A percentile compares a stretch with the other conserved stretches of the same genome.
phyloP scores from a whole-genome alignment of 2,329 filamentous ascomycete species.

The Fusarium papillatum region DNA sequence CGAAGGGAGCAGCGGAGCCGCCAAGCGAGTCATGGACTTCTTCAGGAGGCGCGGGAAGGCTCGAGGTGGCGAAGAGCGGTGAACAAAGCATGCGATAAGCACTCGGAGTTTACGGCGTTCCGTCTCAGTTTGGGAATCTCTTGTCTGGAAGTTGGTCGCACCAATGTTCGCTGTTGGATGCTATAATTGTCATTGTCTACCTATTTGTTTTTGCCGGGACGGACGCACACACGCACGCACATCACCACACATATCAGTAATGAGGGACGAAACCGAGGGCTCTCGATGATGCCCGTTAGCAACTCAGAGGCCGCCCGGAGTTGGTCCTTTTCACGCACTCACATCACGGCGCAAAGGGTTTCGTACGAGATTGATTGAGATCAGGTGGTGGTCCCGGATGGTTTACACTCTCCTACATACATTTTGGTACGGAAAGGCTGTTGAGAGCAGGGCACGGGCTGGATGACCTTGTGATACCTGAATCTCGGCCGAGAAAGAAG shows the following conservation, averaged over 20 bases:
- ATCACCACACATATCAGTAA: conserved; percentile 42
- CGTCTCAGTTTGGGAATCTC: conserved; percentile 40
- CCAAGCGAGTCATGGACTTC: conserved; percentile 97
- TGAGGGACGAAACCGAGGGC: conserved; percentile 42
- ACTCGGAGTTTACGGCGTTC: conserved; percentile 42
- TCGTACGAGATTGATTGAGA: conserved; percentile 41
- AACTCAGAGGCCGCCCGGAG: conserved; percentile 33
- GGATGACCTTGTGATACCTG: conserved; percentile 33
- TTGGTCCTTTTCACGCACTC: conserved; percentile 34
- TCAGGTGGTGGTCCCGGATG: conserved; percentile 40
- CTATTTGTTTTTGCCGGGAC: conserved; percentile 40
- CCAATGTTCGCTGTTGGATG: conserved; percentile 44
- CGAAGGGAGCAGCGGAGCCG: conserved; percentile 87
- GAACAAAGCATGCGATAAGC: conserved; percentile 35
- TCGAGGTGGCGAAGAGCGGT: conserved; percentile 71
- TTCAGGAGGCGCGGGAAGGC: conserved; percentile 90
- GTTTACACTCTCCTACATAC: conserved; percentile 43
- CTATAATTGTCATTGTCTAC: conserved; percentile 41
- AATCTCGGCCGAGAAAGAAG: conserved; percentile 28
- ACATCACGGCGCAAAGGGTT: conserved; percentile 43
- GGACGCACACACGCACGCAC: conserved; percentile 14
- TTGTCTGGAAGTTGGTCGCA: conserved; percentile 37
- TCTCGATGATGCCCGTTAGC: conserved; percentile 38
- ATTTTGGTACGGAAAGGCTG: conserved; percentile 41
- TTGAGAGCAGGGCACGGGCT: conserved; percentile 33